Percentiles rank a stretch among this genome's conserved stretches.
Conservation (phyloP, 2,329 filamentous ascomycete species). For the Aspergillus aculeatus region DNA sequence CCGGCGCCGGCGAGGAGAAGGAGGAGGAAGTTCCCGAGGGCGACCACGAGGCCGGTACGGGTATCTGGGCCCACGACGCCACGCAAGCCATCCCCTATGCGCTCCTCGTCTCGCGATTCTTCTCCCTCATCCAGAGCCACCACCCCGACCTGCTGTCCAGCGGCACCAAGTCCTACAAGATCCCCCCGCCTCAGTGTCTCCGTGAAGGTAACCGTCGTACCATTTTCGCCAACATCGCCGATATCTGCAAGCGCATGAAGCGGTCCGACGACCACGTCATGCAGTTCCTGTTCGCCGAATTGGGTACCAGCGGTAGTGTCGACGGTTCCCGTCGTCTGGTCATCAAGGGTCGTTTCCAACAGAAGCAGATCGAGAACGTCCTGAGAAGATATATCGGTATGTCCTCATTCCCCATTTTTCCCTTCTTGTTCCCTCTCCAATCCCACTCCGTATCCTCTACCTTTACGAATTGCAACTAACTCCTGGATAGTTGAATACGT, state of each 20-base stretch:
- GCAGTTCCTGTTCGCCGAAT: slow-evolving; percentile 93
- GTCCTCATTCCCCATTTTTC: slow-evolving; percentile 33
- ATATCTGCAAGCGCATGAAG: slow-evolving; percentile 99
- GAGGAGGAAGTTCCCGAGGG: slow-evolving; percentile 61
- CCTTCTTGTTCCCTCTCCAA: not conserved
- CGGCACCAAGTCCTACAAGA: slow-evolving; percentile 96
- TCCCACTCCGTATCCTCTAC: not conserved
- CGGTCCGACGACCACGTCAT: slow-evolving; percentile 96
- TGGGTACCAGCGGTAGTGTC: slow-evolving; percentile 94
- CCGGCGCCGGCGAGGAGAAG: slow-evolving; percentile 55
- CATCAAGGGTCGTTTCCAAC: slow-evolving; percentile 99
- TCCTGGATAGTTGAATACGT: slow-evolving; percentile 78
- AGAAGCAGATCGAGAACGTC: slow-evolving; percentile 98
- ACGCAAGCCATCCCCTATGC: slow-evolving; percentile 77
- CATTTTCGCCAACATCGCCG: slow-evolving; percentile 97
- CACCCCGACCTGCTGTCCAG: slow-evolving; percentile 92
- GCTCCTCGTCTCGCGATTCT: slow-evolving; percentile 86
- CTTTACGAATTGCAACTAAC: slow-evolving; percentile 5
- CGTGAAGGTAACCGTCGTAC: slow-evolving; percentile 99
- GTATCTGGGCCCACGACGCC: slow-evolving; percentile 84
- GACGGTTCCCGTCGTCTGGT: slow-evolving; percentile 90
- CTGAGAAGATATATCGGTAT: slow-evolving; percentile 90
- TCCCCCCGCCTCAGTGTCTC: slow-evolving; percentile 95
- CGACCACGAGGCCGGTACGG: slow-evolving; percentile 82
- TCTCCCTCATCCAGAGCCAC: slow-evolving; percentile 88